Conservation (phyloP, 805 yeast genomes). For the Pichia cabralensis region DNA sequence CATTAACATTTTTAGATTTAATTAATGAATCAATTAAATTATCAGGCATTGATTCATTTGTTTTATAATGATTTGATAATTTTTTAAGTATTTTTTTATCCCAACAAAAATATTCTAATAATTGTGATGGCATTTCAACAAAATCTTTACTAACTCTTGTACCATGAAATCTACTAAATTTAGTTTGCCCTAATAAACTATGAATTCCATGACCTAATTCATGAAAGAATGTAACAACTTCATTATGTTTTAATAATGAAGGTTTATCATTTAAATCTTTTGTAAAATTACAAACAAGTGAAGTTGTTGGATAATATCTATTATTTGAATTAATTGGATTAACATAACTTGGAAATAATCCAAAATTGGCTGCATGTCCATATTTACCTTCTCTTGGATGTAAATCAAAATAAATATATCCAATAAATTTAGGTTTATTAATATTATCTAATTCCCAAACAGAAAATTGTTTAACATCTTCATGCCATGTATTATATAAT, state of each 20-base stretch:
- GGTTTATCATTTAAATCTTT: conserved; percentile 64
- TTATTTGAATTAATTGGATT: conserved; percentile 36
- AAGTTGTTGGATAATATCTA: conserved; percentile 58
- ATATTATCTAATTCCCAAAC: conserved; percentile 55
- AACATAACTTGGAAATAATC: conserved; percentile 48
- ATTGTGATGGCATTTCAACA: conserved; percentile 87
- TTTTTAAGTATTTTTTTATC: conserved; percentile 44
- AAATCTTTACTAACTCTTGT: conserved; percentile 75
- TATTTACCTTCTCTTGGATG: conserved; percentile 84
- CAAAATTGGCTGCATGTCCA: conserved; percentile 83
- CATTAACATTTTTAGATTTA: conserved; percentile 64
- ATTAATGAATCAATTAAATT: conserved; percentile 48
- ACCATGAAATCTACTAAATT: conserved; percentile 62
- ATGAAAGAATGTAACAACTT: conserved; percentile 79
- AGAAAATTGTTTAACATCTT: conserved; percentile 63
- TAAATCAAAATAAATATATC: conserved; percentile 71
- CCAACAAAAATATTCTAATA: conserved; percentile 89
- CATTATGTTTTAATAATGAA: conserved; percentile 64
- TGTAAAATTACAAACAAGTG: conserved; percentile 77
- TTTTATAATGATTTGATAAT: conserved; percentile 55
- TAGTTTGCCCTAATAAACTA: conserved; percentile 57
- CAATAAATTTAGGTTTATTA: conserved; percentile 49
- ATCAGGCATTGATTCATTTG: conserved; percentile 47
- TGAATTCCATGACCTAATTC: conserved; percentile 89
- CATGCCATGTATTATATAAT: conserved; percentile 53